These are phyloP conservation scores for Sclerotinia trifoliorum DNA, from an alignment of 2,329 filamentous ascomycete genomes.

Conservation along the genomic window DNA sequence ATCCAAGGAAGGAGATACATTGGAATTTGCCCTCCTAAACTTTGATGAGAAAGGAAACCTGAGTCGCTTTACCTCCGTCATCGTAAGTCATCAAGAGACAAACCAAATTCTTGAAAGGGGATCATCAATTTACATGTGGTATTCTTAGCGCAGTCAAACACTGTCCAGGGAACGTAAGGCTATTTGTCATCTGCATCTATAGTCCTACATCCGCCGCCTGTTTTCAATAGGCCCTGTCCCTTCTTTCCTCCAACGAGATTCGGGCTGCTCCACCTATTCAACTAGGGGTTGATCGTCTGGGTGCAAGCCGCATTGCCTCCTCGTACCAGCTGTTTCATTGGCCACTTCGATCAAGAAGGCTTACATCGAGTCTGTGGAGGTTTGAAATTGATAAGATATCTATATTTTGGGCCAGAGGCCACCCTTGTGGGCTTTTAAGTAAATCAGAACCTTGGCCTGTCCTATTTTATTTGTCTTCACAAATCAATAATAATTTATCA, in stretches of 20 bases:
- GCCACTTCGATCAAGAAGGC: conserved; percentile 22
- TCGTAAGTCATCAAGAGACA: conserved; percentile 27
- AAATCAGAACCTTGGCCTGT: conserved; percentile 23
- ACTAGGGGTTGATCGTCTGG: conserved; percentile 24
- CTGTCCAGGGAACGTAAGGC: conserved; percentile 34
- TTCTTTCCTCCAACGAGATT: conserved; percentile 22
- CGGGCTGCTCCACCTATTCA: conserved; percentile 28
- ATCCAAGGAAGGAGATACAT: background rate
- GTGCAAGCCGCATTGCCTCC: conserved; percentile 18
- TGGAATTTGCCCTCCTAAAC: background rate
- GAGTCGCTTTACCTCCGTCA: conserved; percentile 20
- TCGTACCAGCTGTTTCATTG: conserved; percentile 27
- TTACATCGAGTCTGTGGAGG: conserved; percentile 25
- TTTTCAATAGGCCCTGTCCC: conserved; percentile 22
- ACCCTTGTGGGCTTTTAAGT: conserved; percentile 27
- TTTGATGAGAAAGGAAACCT: conserved; percentile 7
- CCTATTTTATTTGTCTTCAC: conserved; percentile 24
- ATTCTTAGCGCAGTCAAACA: conserved; percentile 24
- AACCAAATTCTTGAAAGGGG: conserved; percentile 24
- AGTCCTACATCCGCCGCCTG: conserved; percentile 34
- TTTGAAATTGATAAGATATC: conserved; percentile 23
- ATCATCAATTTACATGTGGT: conserved; percentile 33
- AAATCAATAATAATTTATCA: conserved; percentile 29
- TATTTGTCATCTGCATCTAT: conserved; percentile 33
- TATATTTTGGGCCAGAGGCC: conserved; percentile 25